Evolutionary conservation across 1,139 yeast genomes (phyloP), one percentile per base, ranked within the genome.

Genomic region (Taphrina betulina): DNA sequence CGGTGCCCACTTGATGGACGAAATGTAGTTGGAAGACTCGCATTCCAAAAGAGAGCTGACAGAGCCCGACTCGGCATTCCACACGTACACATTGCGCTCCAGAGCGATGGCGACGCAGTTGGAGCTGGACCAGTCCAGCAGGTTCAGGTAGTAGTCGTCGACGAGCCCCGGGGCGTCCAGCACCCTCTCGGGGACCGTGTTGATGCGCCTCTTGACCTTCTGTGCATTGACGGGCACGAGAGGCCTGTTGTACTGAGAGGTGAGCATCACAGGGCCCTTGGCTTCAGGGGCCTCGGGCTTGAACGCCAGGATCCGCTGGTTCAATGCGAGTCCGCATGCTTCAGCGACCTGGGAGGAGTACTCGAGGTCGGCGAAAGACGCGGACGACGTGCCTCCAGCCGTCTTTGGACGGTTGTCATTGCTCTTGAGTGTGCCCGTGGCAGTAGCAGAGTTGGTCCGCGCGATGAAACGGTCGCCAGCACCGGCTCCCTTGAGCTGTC

Each of bases 81-180:
- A 92, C 29, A 89, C 82, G 67, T 92, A 92, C 7, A 92, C 87
- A 1, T 84, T 78, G 61, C 81, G 82, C 58, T 85, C 95, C 58
- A 94, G 75, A 1, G 96, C 98, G 66, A 94, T 86, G 1, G 96
- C 97, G 42, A 94, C 75, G 57, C 84, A 75, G 69, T 92, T 89
- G 33, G 82, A 81, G 65, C 75, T 74, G 2, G 96, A 89, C 98
- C 98, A 92, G 60, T 92, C 82, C 58, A 92, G 72, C 54, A 92
- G 73, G 68, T 89, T 90, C 57, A 90, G 76, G 69, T 92, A 92
- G 69, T 89, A 94, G 71, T 92, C 98, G 69, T 92, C 96, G 34
- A 85, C 79, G 58, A 90, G 77, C 0, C 96, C 96, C 0, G 98
- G 99, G 0, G 98, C 98, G 71, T 92, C 99, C 46, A 92, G 75